Conservation (phyloP, 352 stramenopile species). For the Phytophthora palmivora region DNA sequence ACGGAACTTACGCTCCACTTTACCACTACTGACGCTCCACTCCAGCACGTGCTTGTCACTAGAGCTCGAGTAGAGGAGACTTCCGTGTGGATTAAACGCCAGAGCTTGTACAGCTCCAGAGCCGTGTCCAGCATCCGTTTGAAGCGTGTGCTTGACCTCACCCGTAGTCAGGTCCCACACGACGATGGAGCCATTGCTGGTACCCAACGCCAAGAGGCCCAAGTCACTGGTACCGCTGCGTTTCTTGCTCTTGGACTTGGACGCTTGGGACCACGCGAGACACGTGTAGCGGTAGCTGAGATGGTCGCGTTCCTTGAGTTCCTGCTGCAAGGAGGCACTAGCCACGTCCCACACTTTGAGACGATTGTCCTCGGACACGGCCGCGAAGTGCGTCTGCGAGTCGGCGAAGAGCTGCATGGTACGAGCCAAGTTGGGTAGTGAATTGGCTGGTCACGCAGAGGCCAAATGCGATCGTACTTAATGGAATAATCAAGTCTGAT, state of each 20-base stretch:
- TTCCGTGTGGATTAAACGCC: conserved; percentile 76
- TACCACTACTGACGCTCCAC: conserved; percentile 68
- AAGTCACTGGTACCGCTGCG: conserved; percentile 47
- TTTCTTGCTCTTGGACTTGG: conserved; percentile 48
- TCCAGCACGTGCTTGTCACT: conserved; percentile 83
- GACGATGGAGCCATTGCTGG: conserved; percentile 68
- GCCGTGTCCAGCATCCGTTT: conserved; percentile 48
- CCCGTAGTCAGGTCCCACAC: conserved; percentile 79
- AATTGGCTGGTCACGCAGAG: conserved; percentile 27
- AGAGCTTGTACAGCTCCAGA: conserved; percentile 67
- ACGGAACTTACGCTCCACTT: conserved; percentile 74
- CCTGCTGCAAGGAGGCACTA: conserved; percentile 68
- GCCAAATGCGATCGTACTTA: conserved; percentile 40
- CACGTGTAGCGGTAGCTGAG: conserved; percentile 86
- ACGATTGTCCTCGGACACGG: conserved; percentile 83
- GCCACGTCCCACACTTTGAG: conserved; percentile 86
- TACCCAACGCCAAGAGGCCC: conserved; percentile 75
- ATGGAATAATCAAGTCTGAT: no score
- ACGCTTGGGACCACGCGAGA: conserved; percentile 68
- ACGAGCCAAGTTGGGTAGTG: conserved; percentile 13
- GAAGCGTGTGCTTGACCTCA: conserved; percentile 68
- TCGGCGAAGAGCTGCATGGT: conserved; percentile 78
- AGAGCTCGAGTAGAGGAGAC: conserved; percentile 69
- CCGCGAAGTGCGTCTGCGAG: conserved; percentile 79
- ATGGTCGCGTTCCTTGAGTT: conserved; percentile 86